Evolutionary conservation across 1,284 basidiomycete genomes (phyloP).

Genomic region (Retiboletus fuscus): DNA sequence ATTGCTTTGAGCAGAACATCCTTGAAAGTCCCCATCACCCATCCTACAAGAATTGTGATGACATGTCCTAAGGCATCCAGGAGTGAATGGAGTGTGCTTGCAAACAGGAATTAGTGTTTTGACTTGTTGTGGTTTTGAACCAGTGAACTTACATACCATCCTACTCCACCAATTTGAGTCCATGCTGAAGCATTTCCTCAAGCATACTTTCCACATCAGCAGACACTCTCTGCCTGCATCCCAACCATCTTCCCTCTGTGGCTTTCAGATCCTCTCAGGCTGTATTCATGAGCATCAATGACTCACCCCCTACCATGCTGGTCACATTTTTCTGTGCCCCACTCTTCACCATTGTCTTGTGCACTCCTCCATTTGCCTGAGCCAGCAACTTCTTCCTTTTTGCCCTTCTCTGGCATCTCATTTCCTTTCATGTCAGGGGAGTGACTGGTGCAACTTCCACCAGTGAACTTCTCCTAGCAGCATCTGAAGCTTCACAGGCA

Average conservation of each 20-base stretch:
- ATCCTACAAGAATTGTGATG: conserved; percentile 1
- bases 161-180: conserved; percentile 2
- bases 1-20: background rate
- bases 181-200: background rate
- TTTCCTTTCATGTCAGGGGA: background rate
- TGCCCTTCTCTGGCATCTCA: background rate
- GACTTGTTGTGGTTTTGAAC: background rate
- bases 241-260: background rate
- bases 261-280: background rate
- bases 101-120: background rate
- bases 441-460: too few species aligned
- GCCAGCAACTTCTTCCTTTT: background rate
- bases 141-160: conserved; percentile 10
- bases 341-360: background rate
- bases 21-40: background rate
- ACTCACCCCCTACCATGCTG: background rate
- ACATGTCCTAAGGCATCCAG: background rate
- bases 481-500: too few species aligned
- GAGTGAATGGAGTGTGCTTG: background rate
- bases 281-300: background rate
- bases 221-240: background rate
- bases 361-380: background rate
- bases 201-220: background rate
- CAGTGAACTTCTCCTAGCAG: too few species aligned
- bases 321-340: background rate